A percentile compares a stretch with the other conserved stretches of the same genome.
phyloP scores from a whole-genome alignment of 257 asterid genomes.

The Solanum microdontum region DNA sequence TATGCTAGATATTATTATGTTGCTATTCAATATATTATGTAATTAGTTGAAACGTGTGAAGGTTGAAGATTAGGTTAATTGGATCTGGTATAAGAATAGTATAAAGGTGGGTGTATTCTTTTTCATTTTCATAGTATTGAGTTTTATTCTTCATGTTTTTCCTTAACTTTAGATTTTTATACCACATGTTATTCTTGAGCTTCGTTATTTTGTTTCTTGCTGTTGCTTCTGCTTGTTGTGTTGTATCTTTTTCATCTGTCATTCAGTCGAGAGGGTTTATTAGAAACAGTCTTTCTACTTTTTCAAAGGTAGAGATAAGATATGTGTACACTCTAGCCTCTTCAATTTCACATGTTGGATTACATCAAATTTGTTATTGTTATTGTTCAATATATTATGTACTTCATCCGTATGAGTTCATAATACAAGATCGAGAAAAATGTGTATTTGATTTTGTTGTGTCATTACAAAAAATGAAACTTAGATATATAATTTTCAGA shows the following conservation, averaged over 20 bases:
- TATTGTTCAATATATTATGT: background rate
- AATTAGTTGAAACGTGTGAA: background rate
- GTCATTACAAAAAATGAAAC: background rate
- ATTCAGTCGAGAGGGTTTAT: too few relatives aligned
- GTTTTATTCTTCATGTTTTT: background rate
- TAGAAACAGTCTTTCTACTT: background rate
- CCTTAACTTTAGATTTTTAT: too few relatives aligned
- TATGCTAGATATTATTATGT: accelerated
- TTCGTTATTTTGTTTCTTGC: too few relatives aligned
- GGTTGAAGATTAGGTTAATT: background rate
- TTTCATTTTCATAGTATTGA: background rate
- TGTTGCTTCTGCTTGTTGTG: too few relatives aligned
- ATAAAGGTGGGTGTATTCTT: background rate
- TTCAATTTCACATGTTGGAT: background rate
- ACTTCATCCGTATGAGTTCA: background rate
- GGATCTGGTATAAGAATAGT: background rate
- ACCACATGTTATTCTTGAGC: background rate
- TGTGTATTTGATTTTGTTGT: background rate
- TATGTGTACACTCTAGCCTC: too few relatives aligned
- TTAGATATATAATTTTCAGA: background rate
- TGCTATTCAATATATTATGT: background rate
- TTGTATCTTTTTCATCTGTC: background rate
- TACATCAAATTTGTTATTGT: background rate
- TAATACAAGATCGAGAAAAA: background rate
- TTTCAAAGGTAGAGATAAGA: background rate